phyloP scores from a whole-genome alignment of 2,329 filamentous ascomycete genomes.

The Keithomyces neogunnii region DNA sequence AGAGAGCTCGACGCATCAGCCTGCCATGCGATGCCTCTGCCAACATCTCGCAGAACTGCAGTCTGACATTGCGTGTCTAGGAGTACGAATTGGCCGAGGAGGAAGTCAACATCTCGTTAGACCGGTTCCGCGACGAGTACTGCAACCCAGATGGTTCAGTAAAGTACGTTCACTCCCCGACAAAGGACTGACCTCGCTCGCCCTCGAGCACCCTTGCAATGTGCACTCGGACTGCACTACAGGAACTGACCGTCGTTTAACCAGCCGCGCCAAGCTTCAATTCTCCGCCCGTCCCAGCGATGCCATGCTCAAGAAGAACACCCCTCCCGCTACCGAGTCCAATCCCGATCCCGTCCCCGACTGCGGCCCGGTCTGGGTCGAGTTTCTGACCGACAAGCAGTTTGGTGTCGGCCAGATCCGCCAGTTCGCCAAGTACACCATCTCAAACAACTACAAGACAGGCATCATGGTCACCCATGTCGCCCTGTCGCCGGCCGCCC shows the following conservation, averaged over 20 bases:
- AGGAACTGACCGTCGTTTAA: neutral
- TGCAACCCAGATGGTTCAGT: conserved; percentile 63
- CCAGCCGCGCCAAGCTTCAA: conserved; percentile 72
- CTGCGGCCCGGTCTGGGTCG: conserved; percentile 84
- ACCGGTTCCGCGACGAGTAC: conserved; percentile 70
- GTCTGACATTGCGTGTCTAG: conserved; percentile 32
- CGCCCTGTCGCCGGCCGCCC: conserved; percentile 74
- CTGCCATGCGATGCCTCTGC: neutral
- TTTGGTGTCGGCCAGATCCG: conserved; percentile 92
- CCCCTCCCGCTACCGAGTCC: conserved; percentile 57
- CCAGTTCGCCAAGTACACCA: conserved; percentile 75
- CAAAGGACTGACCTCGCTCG: neutral
- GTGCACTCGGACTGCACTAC: neutral
- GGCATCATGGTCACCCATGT: conserved; percentile 85
- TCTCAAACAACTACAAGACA: conserved; percentile 72
- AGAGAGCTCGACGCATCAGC: conserved; percentile 18
- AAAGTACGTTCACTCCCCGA: conserved; percentile 50
- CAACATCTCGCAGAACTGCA: too few species aligned
- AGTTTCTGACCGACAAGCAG: conserved; percentile 73
- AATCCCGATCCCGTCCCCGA: conserved; percentile 64
- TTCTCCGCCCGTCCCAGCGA: conserved; percentile 82
- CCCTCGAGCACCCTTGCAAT: too few species aligned
- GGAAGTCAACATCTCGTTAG: conserved; percentile 77
- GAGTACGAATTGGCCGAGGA: conserved; percentile 89
- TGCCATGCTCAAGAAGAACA: conserved; percentile 78